Evolutionary conservation across 78 protist species (phyloP).

Genomic region (Neovahlkampfia damariscottae): DNA sequence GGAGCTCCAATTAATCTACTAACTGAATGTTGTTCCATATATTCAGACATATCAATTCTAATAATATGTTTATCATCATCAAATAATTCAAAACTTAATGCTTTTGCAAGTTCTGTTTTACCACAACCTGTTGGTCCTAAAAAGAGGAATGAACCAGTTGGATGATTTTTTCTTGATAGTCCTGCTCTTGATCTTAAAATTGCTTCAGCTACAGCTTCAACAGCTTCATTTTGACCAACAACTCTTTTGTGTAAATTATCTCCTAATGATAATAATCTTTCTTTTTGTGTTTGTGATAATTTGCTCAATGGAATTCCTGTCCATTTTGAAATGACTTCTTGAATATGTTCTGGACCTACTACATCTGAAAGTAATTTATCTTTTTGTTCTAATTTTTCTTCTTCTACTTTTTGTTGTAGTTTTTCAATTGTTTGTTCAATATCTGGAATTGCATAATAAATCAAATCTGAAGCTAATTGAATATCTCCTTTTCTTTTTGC

Average conservation of each 20-base stretch:
- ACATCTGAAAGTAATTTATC: neutral
- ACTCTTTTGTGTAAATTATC: slow-evolving; percentile 72
- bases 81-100: slow-evolving; percentile 81
- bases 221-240: slow-evolving; percentile 94
- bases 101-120: slow-evolving; percentile 95
- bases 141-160: slow-evolving; percentile 87
- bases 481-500: slow-evolving; percentile 69
- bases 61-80: slow-evolving; percentile 81
- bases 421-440: slow-evolving; percentile 38
- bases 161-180: slow-evolving; percentile 59
- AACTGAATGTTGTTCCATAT: slow-evolving; percentile 85
- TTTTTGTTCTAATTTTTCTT: neutral
- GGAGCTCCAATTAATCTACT: slow-evolving; percentile 95
- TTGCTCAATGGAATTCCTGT: slow-evolving; percentile 93
- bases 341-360: slow-evolving; percentile 16
- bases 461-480: slow-evolving; percentile 71
- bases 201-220: slow-evolving; percentile 84
- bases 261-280: slow-evolving; percentile 60
- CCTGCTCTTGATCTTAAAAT: slow-evolving; percentile 86
- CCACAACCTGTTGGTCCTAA: slow-evolving; percentile 86
- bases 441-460: slow-evolving; percentile 80
- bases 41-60: slow-evolving; percentile 96
- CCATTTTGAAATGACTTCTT: slow-evolving; percentile 71
- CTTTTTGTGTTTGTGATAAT: slow-evolving; percentile 55
- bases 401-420: neutral